These are phyloP conservation scores for Dipteronia sinensis DNA, from an alignment of 345 rosid genomes.

Conservation along the genomic window DNA sequence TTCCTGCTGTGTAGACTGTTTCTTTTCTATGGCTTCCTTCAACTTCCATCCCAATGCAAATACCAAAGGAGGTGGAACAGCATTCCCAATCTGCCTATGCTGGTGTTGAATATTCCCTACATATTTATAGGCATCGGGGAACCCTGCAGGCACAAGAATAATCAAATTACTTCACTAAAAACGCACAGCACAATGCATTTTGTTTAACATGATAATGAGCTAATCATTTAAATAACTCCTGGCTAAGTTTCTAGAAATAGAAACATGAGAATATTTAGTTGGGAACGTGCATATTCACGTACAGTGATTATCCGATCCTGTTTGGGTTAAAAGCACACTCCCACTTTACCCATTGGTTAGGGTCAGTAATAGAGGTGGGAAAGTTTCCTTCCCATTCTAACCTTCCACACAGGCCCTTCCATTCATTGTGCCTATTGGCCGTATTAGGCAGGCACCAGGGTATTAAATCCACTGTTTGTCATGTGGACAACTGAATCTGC, in stretches of 20 bases:
- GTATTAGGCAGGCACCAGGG: slow-evolving; percentile 88
- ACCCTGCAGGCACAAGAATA: too few species aligned
- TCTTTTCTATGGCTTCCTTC: slow-evolving; percentile 44
- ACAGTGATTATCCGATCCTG: slow-evolving; percentile 85
- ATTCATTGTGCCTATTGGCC: slow-evolving; percentile 70
- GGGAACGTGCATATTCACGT: slow-evolving; percentile 92
- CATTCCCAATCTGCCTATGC: slow-evolving; percentile 66
- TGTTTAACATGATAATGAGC: background rate
- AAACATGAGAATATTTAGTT: slow-evolving; percentile 41
- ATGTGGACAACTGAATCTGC: slow-evolving; percentile 66
- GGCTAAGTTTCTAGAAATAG: too few species aligned
- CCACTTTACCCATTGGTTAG: slow-evolving; percentile 95
- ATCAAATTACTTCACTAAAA: background rate
- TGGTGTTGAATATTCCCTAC: slow-evolving; percentile 51
- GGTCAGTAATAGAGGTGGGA: slow-evolving; percentile 85
- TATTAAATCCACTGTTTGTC: slow-evolving; percentile 64
- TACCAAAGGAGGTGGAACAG: slow-evolving; percentile 62
- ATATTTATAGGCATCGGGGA: slow-evolving; percentile 49
- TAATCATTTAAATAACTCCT: too few species aligned
- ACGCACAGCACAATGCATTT: background rate
- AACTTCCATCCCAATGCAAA: slow-evolving; percentile 53
- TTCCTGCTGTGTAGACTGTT: background rate
- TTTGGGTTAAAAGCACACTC: slow-evolving; percentile 92
- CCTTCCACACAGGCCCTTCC: slow-evolving; percentile 93
- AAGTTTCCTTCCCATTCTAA: slow-evolving; percentile 94